A percentile compares a stretch with the other conserved stretches of the same genome.
Evolutionary conservation across 139 green algal genomes (phyloP).

Genomic region (Chlamydomonas eustigma): DNA sequence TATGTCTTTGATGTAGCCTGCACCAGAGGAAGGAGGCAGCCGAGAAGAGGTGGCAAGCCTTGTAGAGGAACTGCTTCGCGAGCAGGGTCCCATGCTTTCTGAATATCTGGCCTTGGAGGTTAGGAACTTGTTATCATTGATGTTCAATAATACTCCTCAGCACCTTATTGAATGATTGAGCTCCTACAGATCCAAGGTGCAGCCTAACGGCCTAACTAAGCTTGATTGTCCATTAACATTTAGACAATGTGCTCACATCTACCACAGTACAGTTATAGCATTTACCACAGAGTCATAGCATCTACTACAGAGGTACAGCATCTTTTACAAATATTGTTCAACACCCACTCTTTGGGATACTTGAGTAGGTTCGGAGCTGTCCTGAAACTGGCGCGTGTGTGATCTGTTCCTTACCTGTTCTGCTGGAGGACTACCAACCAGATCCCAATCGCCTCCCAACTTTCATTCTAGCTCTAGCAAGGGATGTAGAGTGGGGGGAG

Average conservation of each 20-base stretch:
- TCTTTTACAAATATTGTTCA: no score
- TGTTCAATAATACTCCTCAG: no score
- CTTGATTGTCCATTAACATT: no score
- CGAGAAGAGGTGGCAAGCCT: constrained; percentile 63
- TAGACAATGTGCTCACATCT: no score
- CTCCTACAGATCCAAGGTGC: no score
- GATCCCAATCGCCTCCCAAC: constrained; percentile 62
- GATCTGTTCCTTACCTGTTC: constrained; percentile 42
- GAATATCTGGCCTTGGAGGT: constrained; percentile 65
- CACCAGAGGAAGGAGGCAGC: constrained; percentile 29
- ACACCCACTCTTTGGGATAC: no score
- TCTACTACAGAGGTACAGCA: no score
- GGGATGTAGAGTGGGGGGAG: constrained; percentile 67
- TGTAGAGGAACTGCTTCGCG: constrained; percentile 46
- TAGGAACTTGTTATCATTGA: no score
- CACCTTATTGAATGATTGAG: no score
- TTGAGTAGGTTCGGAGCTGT: background rate
- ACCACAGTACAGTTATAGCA: no score
- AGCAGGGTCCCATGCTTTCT: constrained; percentile 64
- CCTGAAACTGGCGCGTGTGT: background rate
- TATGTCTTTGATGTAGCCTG: background rate
- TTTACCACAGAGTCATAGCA: no score
- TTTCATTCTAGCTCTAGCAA: constrained; percentile 67
- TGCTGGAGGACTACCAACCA: constrained; percentile 66
- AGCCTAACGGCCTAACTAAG: no score